A percentile compares a stretch with the other conserved stretches of the same genome.
phyloP scores from a whole-genome alignment of 176 grass and related monocot genomes.

The Tillandsia leiboldiana region DNA sequence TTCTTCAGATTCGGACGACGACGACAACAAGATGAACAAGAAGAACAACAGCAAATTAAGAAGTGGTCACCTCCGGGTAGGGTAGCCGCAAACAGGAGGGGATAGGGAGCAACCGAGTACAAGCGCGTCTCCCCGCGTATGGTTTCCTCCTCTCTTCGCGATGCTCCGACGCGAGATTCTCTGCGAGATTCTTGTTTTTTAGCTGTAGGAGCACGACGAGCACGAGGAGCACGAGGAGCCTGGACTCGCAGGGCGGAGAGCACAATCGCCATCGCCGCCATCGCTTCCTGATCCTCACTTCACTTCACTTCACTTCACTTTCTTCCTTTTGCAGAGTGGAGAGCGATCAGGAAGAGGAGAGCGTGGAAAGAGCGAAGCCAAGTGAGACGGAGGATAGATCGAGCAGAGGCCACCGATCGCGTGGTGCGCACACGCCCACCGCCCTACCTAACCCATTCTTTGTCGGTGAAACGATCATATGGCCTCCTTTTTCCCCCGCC shows the following conservation, averaged over 20 bases:
- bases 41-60: too few relatives aligned
- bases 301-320: too few relatives aligned
- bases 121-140: constrained; percentile 28
- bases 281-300: too few relatives aligned
- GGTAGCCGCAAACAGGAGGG: constrained; percentile 51
- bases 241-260: not conserved
- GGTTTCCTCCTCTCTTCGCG: not conserved
- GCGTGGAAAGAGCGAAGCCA: constrained; percentile 64
- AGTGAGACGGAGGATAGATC: constrained; percentile 15
- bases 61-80: constrained; percentile 44
- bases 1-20: too few relatives aligned
- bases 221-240: not conserved
- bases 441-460: too few relatives aligned
- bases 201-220: not conserved
- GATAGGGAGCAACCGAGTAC: constrained; percentile 62
- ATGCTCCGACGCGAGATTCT: not conserved
- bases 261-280: not conserved
- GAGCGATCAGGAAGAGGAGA: constrained; percentile 4
- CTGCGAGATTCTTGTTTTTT: not conserved
- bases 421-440: too few relatives aligned
- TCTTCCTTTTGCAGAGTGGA: too few relatives aligned
- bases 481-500: too few relatives aligned
- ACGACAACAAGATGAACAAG: not conserved
- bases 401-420: not conserved
- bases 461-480: too few relatives aligned